Base-by-base conservation (phyloP, 2,329 filamentous ascomycete genomes). In the Aciculosporium take region DNA sequence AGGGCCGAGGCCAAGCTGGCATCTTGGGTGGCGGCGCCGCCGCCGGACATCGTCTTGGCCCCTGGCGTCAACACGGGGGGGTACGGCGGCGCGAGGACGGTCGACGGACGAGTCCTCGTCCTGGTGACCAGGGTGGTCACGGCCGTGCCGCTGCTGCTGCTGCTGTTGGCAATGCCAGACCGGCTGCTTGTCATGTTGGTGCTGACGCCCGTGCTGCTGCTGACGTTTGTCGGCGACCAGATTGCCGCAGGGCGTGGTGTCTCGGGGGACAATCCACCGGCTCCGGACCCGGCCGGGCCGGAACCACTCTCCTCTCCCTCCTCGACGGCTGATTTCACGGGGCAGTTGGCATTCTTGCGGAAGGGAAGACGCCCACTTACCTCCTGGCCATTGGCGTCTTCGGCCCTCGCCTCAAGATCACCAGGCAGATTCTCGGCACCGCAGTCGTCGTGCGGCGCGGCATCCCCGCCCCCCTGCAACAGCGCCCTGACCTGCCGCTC, bases 401-500 rank as follows among this genome's bases (percentile, higher is more conserved):
- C 37, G 7, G 43, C 42, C 9, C 41, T 47, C 37, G 10, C 45
- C 15, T 39, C 49, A 35, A 48, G 46, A 36, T 28, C 34, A 30
- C 40, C 43, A 10, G 49, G 33, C 5, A 49, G 30, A 15, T 49
- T 39, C 39, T 50, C 48, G 13, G 40, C 43, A 33, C 46, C 43
- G 25, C 46, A 46, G 13, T 37, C 40, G 13, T 47, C 35, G 8
- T 35, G 43, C 30, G 38, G 29, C n/a, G 43, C 36, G n/a, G 30
- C 17, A n/a, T 32, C 7, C n/a, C n/a, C 23, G 4, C 21, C 32
- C 10, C 28, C 25, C 10, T 15, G 29, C n/a, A 61, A 36, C 49
- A 59, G 46, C 15, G 31, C 45, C 18, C 45, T 41, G 13, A 59
- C 53, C 45, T 60, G 51, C 15, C 49, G 42, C 40, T 57, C 49